These are phyloP conservation scores for Rhypophila decipiens DNA, from an alignment of 495 filamentous ascomycete genomes.

Conservation along the genomic window DNA sequence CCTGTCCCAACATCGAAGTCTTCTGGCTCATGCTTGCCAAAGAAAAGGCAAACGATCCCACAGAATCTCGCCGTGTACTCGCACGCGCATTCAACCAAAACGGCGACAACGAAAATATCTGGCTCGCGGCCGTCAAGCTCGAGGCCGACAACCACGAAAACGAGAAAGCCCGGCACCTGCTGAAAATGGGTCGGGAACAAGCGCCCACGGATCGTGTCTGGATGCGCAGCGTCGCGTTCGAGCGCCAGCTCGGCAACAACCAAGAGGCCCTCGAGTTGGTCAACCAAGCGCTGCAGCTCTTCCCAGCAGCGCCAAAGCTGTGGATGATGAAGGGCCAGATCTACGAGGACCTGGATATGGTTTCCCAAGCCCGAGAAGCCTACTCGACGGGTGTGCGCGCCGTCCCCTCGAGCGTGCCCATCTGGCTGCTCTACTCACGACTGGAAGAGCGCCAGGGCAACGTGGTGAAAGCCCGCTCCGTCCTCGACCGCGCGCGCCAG, in stretches of 20 bases:
- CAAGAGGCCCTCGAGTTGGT: conserved; percentile 81
- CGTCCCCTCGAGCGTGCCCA: conserved; percentile 70
- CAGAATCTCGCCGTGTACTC: conserved; percentile 77
- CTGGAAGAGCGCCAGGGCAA: conserved; percentile 82
- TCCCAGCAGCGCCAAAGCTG: conserved; percentile 79
- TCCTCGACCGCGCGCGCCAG: conserved; percentile 84
- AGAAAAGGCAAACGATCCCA: conserved; percentile 78
- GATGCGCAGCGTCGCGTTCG: conserved; percentile 91
- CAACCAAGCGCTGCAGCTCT: conserved; percentile 79
- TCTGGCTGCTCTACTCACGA: conserved; percentile 83
- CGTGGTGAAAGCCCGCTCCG: conserved; percentile 82
- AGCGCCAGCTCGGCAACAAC: conserved; percentile 71
- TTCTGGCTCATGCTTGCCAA: conserved; percentile 94
- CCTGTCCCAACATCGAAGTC: conserved; percentile 81
- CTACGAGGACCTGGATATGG: conserved; percentile 71
- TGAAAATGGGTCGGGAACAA: conserved; percentile 72
- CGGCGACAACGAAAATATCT: conserved; percentile 93
- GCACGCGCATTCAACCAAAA: conserved; percentile 87
- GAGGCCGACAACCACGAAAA: conserved; percentile 80
- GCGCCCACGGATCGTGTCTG: conserved; percentile 93
- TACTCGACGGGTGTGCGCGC: conserved; percentile 85
- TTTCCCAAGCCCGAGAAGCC: conserved; percentile 83
- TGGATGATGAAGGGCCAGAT: conserved; percentile 99
- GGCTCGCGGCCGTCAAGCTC: conserved; percentile 89
- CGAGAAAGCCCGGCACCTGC: conserved; percentile 71